Conservation (phyloP, 2,329 filamentous ascomycete species). For the Aspergillus sp. region DNA sequence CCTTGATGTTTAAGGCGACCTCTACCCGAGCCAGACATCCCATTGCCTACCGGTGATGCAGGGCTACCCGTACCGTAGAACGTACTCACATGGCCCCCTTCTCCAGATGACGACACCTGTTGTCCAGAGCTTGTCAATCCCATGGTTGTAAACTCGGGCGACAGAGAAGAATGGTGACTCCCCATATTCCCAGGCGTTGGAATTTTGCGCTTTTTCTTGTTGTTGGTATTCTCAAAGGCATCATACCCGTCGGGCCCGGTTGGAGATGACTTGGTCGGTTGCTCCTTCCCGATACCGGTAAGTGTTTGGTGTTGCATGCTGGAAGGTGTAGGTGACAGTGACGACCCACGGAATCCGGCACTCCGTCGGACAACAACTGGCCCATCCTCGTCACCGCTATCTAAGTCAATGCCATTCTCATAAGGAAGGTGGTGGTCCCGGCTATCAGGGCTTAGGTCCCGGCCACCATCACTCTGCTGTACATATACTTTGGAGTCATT, state of each 20-base stretch:
- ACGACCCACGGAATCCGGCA: conserved; percentile 41
- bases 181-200: conserved; percentile 77
- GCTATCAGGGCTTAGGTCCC: conserved; percentile 37
- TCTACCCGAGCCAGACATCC: conserved; percentile 80
- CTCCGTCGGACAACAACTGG: conserved; percentile 44
- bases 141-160: conserved; percentile 65
- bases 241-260: conserved; percentile 87
- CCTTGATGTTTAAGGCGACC: conserved; percentile 73
- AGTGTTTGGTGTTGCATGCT: conserved; percentile 27
- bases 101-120: conserved; percentile 45
- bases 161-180: conserved; percentile 58
- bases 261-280: conserved; percentile 58
- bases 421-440: conserved; percentile 48
- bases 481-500: conserved; percentile 48
- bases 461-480: conserved; percentile 43
- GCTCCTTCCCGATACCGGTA: conserved; percentile 27
- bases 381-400: conserved; percentile 63
- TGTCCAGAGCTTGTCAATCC: conserved; percentile 53
- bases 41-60: conserved; percentile 59
- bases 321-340: conserved; percentile 32
- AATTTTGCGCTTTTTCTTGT: conserved; percentile 99
- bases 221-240: conserved; percentile 96
- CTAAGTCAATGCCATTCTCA: conserved; percentile 56
- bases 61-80: conserved; percentile 59
- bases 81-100: conserved; percentile 48